Conservation (phyloP, 805 yeast genomes). For the Zygoascus bituminiphila region DNA sequence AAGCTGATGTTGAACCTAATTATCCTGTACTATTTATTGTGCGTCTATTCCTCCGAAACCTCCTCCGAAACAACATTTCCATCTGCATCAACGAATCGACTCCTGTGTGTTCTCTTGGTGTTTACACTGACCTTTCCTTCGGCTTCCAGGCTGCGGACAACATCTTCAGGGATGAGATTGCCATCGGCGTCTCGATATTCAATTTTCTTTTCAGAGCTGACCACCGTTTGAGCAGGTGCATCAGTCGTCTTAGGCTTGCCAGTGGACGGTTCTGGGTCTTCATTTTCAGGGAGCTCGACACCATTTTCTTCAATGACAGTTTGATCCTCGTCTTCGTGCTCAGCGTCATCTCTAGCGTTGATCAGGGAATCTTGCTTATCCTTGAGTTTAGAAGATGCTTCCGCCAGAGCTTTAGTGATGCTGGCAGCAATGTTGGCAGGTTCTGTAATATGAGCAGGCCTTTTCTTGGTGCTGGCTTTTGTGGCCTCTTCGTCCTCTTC, state of each 20-base stretch:
- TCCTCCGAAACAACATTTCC: conserved; percentile 12
- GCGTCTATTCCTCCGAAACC: not conserved
- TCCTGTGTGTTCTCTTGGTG: conserved; percentile 5
- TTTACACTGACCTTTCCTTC: conserved; percentile 15
- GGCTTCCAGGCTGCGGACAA: conserved; percentile 11
- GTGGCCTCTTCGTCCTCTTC: not conserved
- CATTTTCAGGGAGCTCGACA: not conserved
- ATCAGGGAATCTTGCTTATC: not conserved
- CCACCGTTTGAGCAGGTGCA: not conserved
- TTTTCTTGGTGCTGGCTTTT: not conserved
- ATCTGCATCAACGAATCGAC: conserved; percentile 9
- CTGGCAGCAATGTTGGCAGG: not conserved
- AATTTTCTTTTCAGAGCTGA: not conserved
- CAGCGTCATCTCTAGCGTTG: conserved; percentile 13
- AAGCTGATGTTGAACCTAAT: too few species aligned
- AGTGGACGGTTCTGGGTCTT: not conserved
- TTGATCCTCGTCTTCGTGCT: conserved; percentile 28
- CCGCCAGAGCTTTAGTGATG: not conserved
- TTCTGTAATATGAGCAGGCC: not conserved
- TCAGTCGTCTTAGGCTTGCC: not conserved
- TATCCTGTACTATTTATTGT: not conserved
- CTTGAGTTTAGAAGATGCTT: not conserved
- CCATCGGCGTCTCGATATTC: conserved; percentile 33
- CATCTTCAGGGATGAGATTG: conserved; percentile 25
- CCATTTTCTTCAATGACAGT: conserved; percentile 6